phyloP scores from a whole-genome alignment of 192 early-diverging fungal species.

The Oehlia diaphana region DNA sequence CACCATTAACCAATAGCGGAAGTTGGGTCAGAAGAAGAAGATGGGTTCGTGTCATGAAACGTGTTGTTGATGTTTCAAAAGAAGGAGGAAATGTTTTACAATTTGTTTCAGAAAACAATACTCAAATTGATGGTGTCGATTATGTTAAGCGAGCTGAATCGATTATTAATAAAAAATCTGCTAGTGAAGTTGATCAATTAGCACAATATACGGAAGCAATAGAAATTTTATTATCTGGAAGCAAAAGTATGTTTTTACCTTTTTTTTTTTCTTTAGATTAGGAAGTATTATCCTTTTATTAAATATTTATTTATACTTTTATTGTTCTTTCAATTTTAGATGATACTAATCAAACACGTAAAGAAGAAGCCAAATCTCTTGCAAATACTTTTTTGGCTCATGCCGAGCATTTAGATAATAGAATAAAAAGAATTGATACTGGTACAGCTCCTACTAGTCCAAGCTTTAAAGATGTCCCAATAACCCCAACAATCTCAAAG shows the following conservation, averaged over 20 bases:
- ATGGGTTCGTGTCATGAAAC: slow-evolving; percentile 81
- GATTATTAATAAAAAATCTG: slow-evolving; percentile 11
- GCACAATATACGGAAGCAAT: slow-evolving; percentile 61
- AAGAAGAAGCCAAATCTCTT: slow-evolving; percentile 48
- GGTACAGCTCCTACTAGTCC: neutral
- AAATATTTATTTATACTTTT: neutral
- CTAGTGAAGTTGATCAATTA: slow-evolving; percentile 32
- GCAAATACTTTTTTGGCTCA: slow-evolving; percentile 44
- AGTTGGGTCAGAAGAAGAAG: slow-evolving; percentile 67
- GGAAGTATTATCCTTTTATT: neutral
- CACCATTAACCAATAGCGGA: slow-evolving; percentile 46
- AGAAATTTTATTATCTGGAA: slow-evolving; percentile 59
- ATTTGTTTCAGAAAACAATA: neutral
- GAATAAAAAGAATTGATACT: slow-evolving; percentile 12
- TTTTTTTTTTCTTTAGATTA: neutral
- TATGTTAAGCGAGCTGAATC: slow-evolving; percentile 28
- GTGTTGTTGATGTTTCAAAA: slow-evolving; percentile 2
- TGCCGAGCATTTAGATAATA: slow-evolving; percentile 53
- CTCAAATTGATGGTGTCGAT: neutral
- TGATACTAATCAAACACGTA: slow-evolving; percentile 53
- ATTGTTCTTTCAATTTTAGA: slow-evolving; percentile 37
- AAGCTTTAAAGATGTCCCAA: slow-evolving; percentile 21
- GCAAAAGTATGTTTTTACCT: slow-evolving; percentile 54
- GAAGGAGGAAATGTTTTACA: neutral
- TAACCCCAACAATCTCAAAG: slow-evolving; percentile 6